phyloP scores from a whole-genome alignment of 768 basidiomycete species.

The Amanita muscaria region DNA sequence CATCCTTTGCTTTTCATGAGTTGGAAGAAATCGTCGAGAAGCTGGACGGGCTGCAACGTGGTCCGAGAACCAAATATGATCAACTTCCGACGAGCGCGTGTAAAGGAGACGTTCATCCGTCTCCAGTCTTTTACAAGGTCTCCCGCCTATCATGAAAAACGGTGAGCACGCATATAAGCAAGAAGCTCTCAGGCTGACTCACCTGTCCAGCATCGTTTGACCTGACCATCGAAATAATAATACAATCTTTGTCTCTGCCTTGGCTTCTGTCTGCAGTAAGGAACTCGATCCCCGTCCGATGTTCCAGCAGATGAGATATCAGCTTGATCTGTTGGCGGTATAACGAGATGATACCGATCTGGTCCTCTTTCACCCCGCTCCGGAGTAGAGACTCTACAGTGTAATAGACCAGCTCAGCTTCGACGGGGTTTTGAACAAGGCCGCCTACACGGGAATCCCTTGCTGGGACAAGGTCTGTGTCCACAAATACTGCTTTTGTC shows the following conservation, averaged over 20 bases:
- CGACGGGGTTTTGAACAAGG: slow-evolving; percentile 81
- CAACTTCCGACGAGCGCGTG: slow-evolving; percentile 84
- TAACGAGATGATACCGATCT: slow-evolving; percentile 84
- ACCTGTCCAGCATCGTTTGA: slow-evolving; percentile 76
- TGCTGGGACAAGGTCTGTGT: slow-evolving; percentile 80
- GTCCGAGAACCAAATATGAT: slow-evolving; percentile 82
- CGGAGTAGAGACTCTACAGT: slow-evolving; percentile 55
- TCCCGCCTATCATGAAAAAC: slow-evolving; percentile 56
- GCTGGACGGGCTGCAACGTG: slow-evolving; percentile 54
- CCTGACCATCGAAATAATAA: slow-evolving; percentile 87
- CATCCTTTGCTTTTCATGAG: slow-evolving; percentile 33
- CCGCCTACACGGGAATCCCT: slow-evolving; percentile 77
- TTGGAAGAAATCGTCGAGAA: slow-evolving; percentile 55
- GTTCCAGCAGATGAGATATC: slow-evolving; percentile 54
- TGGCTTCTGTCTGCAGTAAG: slow-evolving; percentile 91
- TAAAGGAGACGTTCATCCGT: slow-evolving; percentile 93
- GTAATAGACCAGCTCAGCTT: slow-evolving; percentile 64
- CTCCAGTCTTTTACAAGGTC: slow-evolving; percentile 95
- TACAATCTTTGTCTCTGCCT: slow-evolving; percentile 92
- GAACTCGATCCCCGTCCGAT: slow-evolving; percentile 60
- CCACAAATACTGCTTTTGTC: slow-evolving; percentile 85
- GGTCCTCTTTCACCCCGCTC: slow-evolving; percentile 55
- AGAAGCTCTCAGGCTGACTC: slow-evolving; percentile 19
- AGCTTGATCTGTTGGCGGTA: slow-evolving; percentile 97
- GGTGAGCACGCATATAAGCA: background rate